A percentile compares a stretch with the other conserved stretches of the same genome.
These are phyloP conservation scores for Hypoxylon sp. DNA, from an alignment of 2,329 filamentous ascomycete species.

Conservation along the genomic window DNA sequence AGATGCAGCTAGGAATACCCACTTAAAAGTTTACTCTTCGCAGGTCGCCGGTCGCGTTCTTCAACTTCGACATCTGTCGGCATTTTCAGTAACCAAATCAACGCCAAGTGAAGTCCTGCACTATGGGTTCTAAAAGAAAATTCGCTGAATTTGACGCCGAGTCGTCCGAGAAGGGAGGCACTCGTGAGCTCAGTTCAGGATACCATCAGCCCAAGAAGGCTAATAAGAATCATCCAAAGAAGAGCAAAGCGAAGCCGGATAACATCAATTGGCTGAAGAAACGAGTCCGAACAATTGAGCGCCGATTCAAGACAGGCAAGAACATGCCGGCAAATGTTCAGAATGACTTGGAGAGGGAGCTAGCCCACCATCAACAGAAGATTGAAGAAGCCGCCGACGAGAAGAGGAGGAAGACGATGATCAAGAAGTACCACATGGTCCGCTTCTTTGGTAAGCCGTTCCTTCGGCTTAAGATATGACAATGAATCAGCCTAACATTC, in stretches of 20 bases:
- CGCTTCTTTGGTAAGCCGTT: constrained; percentile 79
- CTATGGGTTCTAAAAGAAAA: constrained; percentile 50
- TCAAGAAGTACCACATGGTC: constrained; percentile 84
- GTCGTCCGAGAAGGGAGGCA: constrained; percentile 30
- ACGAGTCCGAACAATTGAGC: constrained; percentile 75
- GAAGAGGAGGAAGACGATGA: constrained; percentile 76
- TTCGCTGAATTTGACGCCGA: constrained; percentile 47
- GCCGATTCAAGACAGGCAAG: constrained; percentile 71
- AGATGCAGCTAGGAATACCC: constrained; percentile 1
- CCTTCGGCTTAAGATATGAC: neutral
- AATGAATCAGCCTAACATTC: constrained; percentile 19
- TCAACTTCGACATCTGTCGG: neutral
- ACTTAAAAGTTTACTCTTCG: constrained; percentile 24
- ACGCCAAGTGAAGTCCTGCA: neutral
- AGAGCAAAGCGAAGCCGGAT: constrained; percentile 59
- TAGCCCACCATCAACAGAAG: constrained; percentile 74
- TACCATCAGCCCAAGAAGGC: constrained; percentile 49
- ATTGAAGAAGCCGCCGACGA: constrained; percentile 70
- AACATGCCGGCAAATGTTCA: constrained; percentile 76
- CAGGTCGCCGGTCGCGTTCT: neutral
- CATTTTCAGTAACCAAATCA: neutral
- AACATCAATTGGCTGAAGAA: constrained; percentile 75
- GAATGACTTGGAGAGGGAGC: constrained; percentile 77
- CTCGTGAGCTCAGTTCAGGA: constrained; percentile 30
- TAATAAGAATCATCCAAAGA: constrained; percentile 53